Conservation (phyloP, 2,329 filamentous ascomycete genomes). For the Microcyclospora pomicola region DNA sequence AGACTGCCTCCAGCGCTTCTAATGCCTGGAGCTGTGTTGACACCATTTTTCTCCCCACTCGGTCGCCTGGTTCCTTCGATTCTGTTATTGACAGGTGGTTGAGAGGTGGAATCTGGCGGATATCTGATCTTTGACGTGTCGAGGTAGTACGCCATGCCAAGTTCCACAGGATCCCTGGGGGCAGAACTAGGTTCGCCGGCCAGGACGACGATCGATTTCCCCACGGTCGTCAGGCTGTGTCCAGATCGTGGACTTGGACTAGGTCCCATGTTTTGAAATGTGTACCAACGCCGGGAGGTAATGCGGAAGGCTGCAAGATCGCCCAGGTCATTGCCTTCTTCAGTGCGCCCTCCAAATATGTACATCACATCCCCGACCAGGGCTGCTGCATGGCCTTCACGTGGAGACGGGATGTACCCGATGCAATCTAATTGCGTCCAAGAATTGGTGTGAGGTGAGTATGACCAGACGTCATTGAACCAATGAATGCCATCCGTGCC, state of each 20-base stretch:
- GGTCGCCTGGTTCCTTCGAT: conserved; percentile 18
- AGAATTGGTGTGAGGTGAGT: conserved; percentile 66
- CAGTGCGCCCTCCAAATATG: conserved; percentile 88
- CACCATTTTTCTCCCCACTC: conserved; percentile 17
- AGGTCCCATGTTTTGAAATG: conserved; percentile 98
- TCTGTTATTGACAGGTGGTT: conserved; percentile 20
- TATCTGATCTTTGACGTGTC: conserved; percentile 96
- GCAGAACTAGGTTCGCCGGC: conserved; percentile 90
- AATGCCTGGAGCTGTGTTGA: no score
- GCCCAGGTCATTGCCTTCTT: conserved; percentile 82
- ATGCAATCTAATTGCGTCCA: conserved; percentile 93
- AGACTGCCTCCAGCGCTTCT: no score
- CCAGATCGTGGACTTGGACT: conserved; percentile 87
- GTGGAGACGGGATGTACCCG: conserved; percentile 84
- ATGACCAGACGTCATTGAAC: conserved; percentile 99
- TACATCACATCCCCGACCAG: conserved; percentile 98
- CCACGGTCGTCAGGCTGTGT: conserved; percentile 93
- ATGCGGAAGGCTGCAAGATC: conserved; percentile 80
- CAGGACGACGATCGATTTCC: conserved; percentile 81
- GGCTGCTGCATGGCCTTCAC: conserved; percentile 87
- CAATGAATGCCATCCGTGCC: conserved; percentile 90
- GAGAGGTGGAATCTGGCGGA: conserved; percentile 45
- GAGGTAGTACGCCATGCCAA: conserved; percentile 79
- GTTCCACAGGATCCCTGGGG: conserved; percentile 63
- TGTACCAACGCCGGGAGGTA: conserved; percentile 86